A percentile compares a stretch with the other conserved stretches of the same genome.
These are phyloP conservation scores for Ogataea trehalophila DNA, from an alignment of 805 yeast genomes.

Conservation along the genomic window DNA sequence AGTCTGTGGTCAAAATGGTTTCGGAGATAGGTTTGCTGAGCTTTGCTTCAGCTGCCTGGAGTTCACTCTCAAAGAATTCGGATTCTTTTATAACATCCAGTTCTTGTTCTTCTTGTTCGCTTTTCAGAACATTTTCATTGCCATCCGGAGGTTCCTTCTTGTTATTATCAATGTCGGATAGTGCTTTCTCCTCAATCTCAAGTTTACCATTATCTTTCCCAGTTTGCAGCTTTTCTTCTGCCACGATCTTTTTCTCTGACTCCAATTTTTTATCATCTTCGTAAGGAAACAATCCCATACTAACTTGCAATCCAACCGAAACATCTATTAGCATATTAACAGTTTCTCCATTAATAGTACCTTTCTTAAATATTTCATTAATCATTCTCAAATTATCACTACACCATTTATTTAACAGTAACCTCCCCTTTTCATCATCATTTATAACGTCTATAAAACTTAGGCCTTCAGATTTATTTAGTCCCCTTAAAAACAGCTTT, in stretches of 20 bases:
- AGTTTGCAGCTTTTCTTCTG: neutral
- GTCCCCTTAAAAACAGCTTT: neutral
- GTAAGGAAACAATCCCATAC: slow-evolving; percentile 10
- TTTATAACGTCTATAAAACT: slow-evolving; percentile 7
- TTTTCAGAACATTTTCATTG: neutral
- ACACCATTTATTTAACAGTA: slow-evolving; percentile 16
- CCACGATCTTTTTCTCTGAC: neutral
- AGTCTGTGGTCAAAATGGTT: neutral
- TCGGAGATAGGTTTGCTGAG: slow-evolving; percentile 1
- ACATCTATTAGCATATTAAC: slow-evolving; percentile 13
- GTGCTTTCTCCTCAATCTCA: neutral
- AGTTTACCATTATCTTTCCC: neutral
- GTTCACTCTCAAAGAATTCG: slow-evolving; percentile 1
- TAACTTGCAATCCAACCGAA: slow-evolving; percentile 12
- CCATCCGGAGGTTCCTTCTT: neutral
- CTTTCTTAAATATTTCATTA: slow-evolving; percentile 7
- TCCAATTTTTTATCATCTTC: slow-evolving; percentile 5
- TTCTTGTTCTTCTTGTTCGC: neutral
- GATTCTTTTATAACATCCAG: slow-evolving; percentile 4
- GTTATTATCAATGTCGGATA: neutral
- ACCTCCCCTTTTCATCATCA: slow-evolving; percentile 8
- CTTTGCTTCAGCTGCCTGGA: slow-evolving; percentile 8
- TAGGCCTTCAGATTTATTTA: neutral
- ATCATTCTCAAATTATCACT: slow-evolving; percentile 4
- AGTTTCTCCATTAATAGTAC: slow-evolving; percentile 8